These are phyloP conservation scores for Paxillus involutus DNA, from an alignment of 768 basidiomycete species.

Conservation along the genomic window DNA sequence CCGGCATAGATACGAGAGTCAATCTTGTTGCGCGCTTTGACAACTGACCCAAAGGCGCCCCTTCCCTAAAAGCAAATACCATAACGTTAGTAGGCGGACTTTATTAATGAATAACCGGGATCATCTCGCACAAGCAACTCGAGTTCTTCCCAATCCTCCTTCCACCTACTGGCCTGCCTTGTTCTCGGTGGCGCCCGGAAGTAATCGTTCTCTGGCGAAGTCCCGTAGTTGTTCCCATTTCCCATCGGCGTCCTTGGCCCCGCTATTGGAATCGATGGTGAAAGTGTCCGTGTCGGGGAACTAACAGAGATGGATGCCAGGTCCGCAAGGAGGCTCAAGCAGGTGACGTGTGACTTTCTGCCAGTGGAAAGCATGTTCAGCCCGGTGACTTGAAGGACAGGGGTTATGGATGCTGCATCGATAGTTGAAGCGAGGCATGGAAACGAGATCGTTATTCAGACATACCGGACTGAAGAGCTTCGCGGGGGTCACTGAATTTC, in stretches of 20 bases:
- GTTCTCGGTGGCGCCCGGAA: conserved; percentile 40
- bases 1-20: conserved; percentile 85
- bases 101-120: neutral
- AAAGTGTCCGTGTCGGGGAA: conserved; percentile 11
- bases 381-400: conserved; percentile 49
- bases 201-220: conserved; percentile 70
- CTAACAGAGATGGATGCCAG: conserved; percentile 45
- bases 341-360: conserved; percentile 58
- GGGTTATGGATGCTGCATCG: conserved; percentile 51
- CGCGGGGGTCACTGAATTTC: conserved; percentile 52
- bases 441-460: conserved; percentile 16
- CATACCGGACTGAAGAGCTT: conserved; percentile 57
- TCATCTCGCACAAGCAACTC: conserved; percentile 62
- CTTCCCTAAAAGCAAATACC: conserved; percentile 54
- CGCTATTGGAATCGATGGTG: conserved; percentile 19
- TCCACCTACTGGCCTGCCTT: conserved; percentile 76
- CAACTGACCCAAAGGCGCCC: conserved; percentile 92
- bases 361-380: conserved; percentile 58
- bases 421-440: neutral
- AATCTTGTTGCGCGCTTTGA: conserved; percentile 88
- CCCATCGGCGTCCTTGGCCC: conserved; percentile 52
- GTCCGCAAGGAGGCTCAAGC: conserved; percentile 56
- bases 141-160: conserved; percentile 92
- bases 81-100: neutral
- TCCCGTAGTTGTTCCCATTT: conserved; percentile 30